Conservation (phyloP, 441 rosid genomes). For the Pelargonium fulgidum region DNA sequence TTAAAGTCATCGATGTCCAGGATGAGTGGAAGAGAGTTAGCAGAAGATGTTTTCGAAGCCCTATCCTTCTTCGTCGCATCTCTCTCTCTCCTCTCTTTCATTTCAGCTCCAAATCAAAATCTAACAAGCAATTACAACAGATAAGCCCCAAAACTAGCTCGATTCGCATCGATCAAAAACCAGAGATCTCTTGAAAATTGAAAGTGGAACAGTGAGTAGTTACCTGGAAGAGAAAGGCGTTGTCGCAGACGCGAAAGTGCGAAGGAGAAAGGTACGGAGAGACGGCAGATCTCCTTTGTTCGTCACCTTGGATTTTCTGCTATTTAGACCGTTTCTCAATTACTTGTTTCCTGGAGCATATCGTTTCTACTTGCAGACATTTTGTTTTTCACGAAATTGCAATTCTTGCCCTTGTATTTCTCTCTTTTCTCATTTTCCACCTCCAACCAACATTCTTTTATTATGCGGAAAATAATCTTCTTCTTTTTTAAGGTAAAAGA, state of each 20-base stretch:
- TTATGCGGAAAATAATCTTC: no score
- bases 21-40: conserved; percentile 62
- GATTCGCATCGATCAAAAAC: conserved; percentile 6
- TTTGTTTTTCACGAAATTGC: no score
- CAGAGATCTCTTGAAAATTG: neutral
- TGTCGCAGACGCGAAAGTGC: conserved; percentile 4
- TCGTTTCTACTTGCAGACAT: neutral
- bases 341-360: neutral
- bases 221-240: neutral
- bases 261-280: neutral
- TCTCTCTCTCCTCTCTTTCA: conserved; percentile 39
- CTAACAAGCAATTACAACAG: neutral
- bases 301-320: conserved; percentile 4
- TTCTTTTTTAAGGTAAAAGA: no score
- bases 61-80: conserved; percentile 45
- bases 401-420: no score
- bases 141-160: neutral
- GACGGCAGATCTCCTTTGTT: conserved; percentile 6
- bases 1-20: conserved; percentile 87
- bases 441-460: no score
- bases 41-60: conserved; percentile 51
- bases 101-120: conserved; percentile 25
- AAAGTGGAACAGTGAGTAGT: neutral
- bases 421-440: no score
- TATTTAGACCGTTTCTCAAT: conserved; percentile 5